Conservation (phyloP, 768 basidiomycete species). For the Agaricus subrufescens region DNA sequence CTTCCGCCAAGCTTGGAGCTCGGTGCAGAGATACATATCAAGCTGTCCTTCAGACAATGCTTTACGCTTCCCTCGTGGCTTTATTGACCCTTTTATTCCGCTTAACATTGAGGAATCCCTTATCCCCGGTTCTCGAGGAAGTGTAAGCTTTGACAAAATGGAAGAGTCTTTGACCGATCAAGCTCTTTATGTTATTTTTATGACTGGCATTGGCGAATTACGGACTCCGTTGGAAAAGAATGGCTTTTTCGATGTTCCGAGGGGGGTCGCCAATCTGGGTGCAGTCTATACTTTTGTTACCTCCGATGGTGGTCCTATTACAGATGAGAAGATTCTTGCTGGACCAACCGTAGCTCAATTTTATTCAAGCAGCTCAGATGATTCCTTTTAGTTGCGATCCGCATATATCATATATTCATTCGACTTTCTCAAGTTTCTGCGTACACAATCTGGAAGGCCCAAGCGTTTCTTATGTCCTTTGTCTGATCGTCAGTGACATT, state of each 20-base stretch:
- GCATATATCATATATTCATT: background rate
- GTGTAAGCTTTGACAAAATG: background rate
- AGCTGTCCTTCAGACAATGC: slow-evolving; percentile 50
- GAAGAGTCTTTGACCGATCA: background rate
- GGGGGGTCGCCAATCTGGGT: slow-evolving; percentile 31
- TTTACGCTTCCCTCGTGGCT: slow-evolving; percentile 29
- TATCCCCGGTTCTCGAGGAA: slow-evolving; percentile 14
- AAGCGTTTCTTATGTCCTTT: slow-evolving; percentile 17
- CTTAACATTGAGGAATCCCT: slow-evolving; percentile 17
- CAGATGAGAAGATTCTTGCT: slow-evolving; percentile 48
- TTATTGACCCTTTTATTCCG: slow-evolving; percentile 20
- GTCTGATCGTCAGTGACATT: slow-evolving; percentile 15
- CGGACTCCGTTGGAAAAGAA: slow-evolving; percentile 11
- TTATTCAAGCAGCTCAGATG: slow-evolving; percentile 21
- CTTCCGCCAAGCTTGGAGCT: slow-evolving; percentile 34
- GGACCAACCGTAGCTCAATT: slow-evolving; percentile 48
- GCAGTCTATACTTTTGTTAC: slow-evolving; percentile 42
- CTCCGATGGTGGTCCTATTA: slow-evolving; percentile 16
- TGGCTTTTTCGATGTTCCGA: slow-evolving; percentile 33
- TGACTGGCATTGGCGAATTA: slow-evolving; percentile 10
- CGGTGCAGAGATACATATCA: slow-evolving; percentile 41
- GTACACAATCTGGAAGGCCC: slow-evolving; percentile 22
- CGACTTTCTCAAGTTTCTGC: background rate
- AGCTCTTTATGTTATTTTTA: background rate
- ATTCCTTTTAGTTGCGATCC: background rate